Conservation (phyloP, 73 alveolate species). For the Durusdinium trenchii region DNA sequence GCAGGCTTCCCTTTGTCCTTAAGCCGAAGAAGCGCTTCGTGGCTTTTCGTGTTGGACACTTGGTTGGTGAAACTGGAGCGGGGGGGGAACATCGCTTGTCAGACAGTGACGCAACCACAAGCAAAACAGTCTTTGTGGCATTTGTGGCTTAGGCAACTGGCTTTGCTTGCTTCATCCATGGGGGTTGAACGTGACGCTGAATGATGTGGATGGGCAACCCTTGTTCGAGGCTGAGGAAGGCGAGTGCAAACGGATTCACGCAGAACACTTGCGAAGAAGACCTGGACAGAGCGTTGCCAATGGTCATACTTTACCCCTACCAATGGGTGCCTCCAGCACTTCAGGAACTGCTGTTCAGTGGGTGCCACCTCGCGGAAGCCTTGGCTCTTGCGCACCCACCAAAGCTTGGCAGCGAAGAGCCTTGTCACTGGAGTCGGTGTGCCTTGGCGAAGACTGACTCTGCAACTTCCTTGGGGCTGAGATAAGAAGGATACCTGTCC, state of each 20-base stretch:
- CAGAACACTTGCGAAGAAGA: too few relatives aligned
- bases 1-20: constrained; percentile 25
- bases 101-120: neutral
- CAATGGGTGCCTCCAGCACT: too few relatives aligned
- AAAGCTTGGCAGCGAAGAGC: neutral
- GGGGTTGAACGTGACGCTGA: constrained; percentile 30
- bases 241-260: too few relatives aligned
- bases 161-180: constrained; percentile 67
- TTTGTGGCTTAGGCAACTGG: constrained; percentile 11
- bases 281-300: too few relatives aligned
- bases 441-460: neutral
- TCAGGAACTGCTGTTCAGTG: constrained; percentile 16
- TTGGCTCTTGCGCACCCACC: neutral
- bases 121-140: neutral
- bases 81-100: neutral
- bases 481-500: neutral
- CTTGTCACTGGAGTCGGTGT: constrained; percentile 41
- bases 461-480: neutral
- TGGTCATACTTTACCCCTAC: too few relatives aligned
- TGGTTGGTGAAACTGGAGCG: neutral
- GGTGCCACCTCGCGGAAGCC: neutral
- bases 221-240: constrained; percentile 46
- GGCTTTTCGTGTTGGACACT: constrained; percentile 41
- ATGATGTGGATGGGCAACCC: neutral
- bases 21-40: constrained; percentile 50